Conservation (phyloP, 2,329 filamentous ascomycete species). For the Colletotrichum agaves region DNA sequence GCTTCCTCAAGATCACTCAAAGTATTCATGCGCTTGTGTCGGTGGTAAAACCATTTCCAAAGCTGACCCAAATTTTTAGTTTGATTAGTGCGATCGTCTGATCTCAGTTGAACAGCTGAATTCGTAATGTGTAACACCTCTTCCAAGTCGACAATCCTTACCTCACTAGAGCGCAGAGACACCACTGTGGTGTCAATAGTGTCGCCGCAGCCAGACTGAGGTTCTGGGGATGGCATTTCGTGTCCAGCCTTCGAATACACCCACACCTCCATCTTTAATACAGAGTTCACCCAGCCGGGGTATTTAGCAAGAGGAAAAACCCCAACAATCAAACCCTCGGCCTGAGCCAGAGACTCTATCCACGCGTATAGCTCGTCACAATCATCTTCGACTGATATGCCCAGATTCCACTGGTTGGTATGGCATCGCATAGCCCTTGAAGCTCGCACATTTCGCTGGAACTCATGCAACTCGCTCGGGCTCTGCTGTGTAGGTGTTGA, state of each 20-base stretch:
- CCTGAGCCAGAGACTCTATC: not conserved
- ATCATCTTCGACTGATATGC: not conserved
- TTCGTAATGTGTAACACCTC: not conserved
- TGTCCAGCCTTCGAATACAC: not conserved
- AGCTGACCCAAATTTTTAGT: too few relatives aligned
- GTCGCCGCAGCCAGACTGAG: not conserved
- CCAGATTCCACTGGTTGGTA: not conserved
- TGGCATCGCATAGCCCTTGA: not conserved
- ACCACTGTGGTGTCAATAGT: not conserved
- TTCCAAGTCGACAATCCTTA: not conserved
- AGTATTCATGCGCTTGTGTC: too few relatives aligned
- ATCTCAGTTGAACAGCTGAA: not conserved
- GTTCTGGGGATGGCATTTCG: not conserved
- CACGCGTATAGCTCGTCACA: not conserved
- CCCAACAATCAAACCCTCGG: not conserved
- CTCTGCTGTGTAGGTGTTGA: not conserved
- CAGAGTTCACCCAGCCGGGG: not conserved
- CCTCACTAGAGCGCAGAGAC: too few relatives aligned
- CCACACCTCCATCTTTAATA: not conserved
- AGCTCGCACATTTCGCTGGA: not conserved
- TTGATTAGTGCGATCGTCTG: not conserved
- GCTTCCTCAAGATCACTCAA: too few relatives aligned
- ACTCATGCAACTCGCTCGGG: not conserved
- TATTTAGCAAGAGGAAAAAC: not conserved
- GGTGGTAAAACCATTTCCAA: too few relatives aligned